A percentile compares a stretch with the other conserved stretches of the same genome.
Conservation (phyloP, 495 filamentous ascomycete species). For the Neurospora sp. region DNA sequence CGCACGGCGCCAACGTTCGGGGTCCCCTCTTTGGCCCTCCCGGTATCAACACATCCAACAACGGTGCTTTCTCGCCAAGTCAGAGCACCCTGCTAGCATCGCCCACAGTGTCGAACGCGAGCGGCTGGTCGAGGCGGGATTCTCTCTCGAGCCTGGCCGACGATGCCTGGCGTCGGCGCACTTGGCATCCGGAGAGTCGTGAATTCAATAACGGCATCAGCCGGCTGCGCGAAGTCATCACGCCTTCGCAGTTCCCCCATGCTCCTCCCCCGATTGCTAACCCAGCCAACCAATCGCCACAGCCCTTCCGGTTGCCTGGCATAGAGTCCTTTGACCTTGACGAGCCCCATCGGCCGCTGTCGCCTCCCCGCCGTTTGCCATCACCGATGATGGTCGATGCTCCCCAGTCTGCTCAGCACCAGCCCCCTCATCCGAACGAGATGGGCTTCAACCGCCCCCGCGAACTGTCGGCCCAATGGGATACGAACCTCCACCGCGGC, state of each 20-base stretch:
- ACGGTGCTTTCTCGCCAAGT: slow-evolving; percentile 42
- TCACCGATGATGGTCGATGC: slow-evolving; percentile 64
- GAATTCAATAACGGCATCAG: slow-evolving; percentile 31
- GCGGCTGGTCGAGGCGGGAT: slow-evolving; percentile 50
- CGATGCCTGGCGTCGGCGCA: slow-evolving; percentile 69
- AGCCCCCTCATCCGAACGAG: slow-evolving; percentile 31
- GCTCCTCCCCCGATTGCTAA: slow-evolving; percentile 43
- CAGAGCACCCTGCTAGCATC: slow-evolving; percentile 51
- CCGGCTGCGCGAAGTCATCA: slow-evolving; percentile 39
- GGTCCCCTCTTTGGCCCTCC: slow-evolving; percentile 50
- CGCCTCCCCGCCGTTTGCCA: slow-evolving; percentile 52
- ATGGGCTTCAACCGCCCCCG: slow-evolving; percentile 49
- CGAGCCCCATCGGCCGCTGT: slow-evolving; percentile 49
- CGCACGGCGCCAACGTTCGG: slow-evolving; percentile 45
- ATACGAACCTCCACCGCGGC: slow-evolving; percentile 63
- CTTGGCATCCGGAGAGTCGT: slow-evolving; percentile 81
- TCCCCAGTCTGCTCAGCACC: slow-evolving; percentile 26
- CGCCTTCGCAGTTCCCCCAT: slow-evolving; percentile 51
- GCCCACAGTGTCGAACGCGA: slow-evolving; percentile 57
- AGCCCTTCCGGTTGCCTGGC: slow-evolving; percentile 59
- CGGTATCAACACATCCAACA: slow-evolving; percentile 39
- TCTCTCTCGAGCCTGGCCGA: slow-evolving; percentile 50
- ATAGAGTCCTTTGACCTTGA: slow-evolving; percentile 93
- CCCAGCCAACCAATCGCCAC: slow-evolving; percentile 20
- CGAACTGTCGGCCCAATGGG: slow-evolving; percentile 54